phyloP scores from a whole-genome alignment of 2,329 filamentous ascomycete genomes.

The Verticillium tricorpus region DNA sequence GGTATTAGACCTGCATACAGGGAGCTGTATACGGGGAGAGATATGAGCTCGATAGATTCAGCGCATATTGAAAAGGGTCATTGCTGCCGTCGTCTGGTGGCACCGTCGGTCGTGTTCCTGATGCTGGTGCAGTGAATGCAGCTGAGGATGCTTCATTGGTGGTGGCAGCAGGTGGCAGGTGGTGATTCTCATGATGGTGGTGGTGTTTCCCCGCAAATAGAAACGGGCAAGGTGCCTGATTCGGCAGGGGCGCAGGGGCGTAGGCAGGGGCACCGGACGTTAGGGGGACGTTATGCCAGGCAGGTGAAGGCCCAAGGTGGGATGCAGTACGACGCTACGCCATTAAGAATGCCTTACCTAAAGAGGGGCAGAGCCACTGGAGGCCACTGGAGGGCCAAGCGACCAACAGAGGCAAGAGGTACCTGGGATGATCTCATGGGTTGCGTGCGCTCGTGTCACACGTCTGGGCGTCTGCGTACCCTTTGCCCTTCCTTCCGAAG shows the following conservation, averaged over 20 bases:
- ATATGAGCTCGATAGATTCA: no score
- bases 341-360: not conserved
- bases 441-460: not conserved
- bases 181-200: not conserved
- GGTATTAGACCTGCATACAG: no score
- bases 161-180: not conserved
- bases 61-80: no score
- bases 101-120: no score
- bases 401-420: not conserved
- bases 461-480: not conserved
- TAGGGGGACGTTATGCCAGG: not conserved
- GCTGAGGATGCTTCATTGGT: no score
- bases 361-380: not conserved
- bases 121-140: no score
- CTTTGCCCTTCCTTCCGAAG: not conserved
- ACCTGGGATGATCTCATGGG: not conserved
- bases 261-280: not conserved
- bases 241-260: not conserved
- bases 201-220: not conserved
- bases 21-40: no score
- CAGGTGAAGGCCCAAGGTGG: not conserved
- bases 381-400: no score
- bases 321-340: not conserved
- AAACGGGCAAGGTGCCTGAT: not conserved
- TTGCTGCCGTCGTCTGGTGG: no score